Evolutionary conservation across 2,329 filamentous ascomycete species (phyloP), one percentile per base, ranked within the genome.

Genomic region (Aspergillus spinulosporus): DNA sequence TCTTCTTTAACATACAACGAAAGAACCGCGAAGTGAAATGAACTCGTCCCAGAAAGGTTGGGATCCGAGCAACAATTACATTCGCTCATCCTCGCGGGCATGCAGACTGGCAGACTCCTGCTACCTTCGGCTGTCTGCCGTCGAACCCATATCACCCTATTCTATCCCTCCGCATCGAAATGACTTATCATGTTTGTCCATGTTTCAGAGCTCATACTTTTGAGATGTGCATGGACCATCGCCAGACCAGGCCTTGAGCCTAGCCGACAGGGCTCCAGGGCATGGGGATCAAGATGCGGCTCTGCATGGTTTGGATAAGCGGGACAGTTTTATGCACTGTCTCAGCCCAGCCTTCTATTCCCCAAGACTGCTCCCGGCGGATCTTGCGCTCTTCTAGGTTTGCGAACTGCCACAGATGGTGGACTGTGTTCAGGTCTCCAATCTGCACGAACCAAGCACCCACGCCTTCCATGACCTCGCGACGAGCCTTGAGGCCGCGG

Each of bases 361-460:
- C 85, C 94, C 94, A 99, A 74, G 92, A 97, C 82, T 95, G 86
- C 81, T 99, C 94, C 63, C 94, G 85, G 63, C 92, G 85, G 36
- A 89, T 79, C 74, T 95, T 94, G 63, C 94, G 86, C 78, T 97
- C 94, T 76, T 97, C 92, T 59, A 99, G 77, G 74, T 99, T 90
- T 65, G 93, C 92, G 79, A 97, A 99, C 72, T 99, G 94, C 94
- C 94, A 99, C 21, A 99, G 82, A 73, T 97, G 93, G 74, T 99
- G 92, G 34, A 99, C 94, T 0, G 92, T 97, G 79, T 99, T 99
- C 61, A 99, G 82, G 52, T 97, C 93, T 59, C 94, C 94, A 68
- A 99, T 93, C 78, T 99, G 94, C 40, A 97, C 93, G 68, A 99
- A 99, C 94, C 94, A 99, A 5, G 94, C 94, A 34, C 93, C 92